Evolutionary conservation across 306 rosid genomes (phyloP), one percentile per base, ranked within the genome.

Genomic region (Rosa rugosa): DNA sequence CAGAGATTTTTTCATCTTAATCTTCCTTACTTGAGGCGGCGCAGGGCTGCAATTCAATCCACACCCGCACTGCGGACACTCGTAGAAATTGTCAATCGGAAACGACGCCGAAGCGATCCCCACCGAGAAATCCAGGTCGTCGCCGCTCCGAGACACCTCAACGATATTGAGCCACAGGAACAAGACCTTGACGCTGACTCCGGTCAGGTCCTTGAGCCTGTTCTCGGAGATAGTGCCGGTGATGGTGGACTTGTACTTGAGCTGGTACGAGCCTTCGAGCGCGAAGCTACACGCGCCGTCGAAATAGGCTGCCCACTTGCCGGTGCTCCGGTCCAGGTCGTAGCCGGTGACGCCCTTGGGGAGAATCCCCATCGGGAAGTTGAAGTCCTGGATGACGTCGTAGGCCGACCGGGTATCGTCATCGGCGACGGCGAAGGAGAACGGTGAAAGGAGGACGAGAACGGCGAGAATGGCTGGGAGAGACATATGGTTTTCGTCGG

Each of bases 61-160:
- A 60, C 97, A 91, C 1, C 96, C 96, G 60, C 97, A 91, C 84
- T 73, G 84, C 2, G 97, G 98, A 41, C 93, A 90, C 36, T 80
- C 97, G 78, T 80, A 83, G 84, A 94, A 92, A 64, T 83, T 87
- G 13, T 94, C 92, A 0, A 87, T 79, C 1, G 97, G 84, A 75
- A 92, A 94, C 10, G 94, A 83, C 0, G 98, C 97, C 38, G 93
- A 85, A 4, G 93, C 91, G 54, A 94, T 80, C 22, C 97, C 98
- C 12, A 92, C 90, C 2, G 97, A 94, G 79, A 94, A 89, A 2
- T 87, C 84, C 6, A 94, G 86, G 4, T 89, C 85, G 18, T 90
- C 85, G 2, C 86, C 90, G 23, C 31, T 23, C 3, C 98, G 87
- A 56, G 71, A 77, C 9, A 92, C 97, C 84, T 92, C 96, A 18